Conservation (phyloP, 2,329 filamentous ascomycete genomes). For the Colletotrichum cereale region DNA sequence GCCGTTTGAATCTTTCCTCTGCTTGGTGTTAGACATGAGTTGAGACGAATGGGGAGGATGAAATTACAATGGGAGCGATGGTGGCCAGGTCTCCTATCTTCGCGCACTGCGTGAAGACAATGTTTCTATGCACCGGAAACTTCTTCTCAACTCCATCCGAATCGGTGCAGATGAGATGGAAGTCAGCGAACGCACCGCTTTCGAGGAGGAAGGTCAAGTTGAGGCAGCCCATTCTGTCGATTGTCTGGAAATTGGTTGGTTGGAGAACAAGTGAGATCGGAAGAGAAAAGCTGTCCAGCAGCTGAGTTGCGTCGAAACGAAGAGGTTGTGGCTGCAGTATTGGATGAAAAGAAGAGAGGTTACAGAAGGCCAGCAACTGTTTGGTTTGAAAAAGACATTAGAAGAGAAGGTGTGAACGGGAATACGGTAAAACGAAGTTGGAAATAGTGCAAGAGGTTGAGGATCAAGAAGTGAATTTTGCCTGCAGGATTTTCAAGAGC, state of each 20-base stretch:
- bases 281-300: background rate
- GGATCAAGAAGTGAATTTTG: background rate
- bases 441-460: background rate
- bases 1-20: background rate
- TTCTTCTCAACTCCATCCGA: background rate
- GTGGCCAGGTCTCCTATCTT: background rate
- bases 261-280: background rate
- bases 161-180: background rate
- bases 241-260: background rate
- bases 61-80: background rate
- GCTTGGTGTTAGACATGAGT: background rate
- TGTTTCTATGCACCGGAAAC: conserved; percentile 7
- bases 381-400: background rate
- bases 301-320: background rate
- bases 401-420: background rate
- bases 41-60: background rate
- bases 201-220: conserved; percentile 4
- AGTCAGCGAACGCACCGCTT: background rate
- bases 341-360: background rate
- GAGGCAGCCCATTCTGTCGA: conserved; percentile 8
- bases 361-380: background rate
- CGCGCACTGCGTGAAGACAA: conserved; percentile 14
- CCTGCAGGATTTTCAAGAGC: no score
- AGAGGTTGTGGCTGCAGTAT: background rate
- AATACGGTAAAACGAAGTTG: background rate